A percentile compares a stretch with the other conserved stretches of the same genome.
Conservation (phyloP, 805 yeast genomes). For the Ogataea corticis region DNA sequence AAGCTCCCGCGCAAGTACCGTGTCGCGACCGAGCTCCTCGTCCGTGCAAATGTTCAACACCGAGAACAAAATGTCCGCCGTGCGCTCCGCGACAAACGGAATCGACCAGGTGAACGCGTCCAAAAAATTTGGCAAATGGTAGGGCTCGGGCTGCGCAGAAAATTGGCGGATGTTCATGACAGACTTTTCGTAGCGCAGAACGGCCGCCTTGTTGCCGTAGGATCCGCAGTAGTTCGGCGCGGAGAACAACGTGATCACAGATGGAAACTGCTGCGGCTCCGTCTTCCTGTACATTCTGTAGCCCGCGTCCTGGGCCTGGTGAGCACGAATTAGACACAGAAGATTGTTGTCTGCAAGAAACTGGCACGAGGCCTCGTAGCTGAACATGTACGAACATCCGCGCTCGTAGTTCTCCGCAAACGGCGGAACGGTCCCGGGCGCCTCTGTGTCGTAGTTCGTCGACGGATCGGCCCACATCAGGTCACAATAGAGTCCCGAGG, state of each 20-base stretch:
- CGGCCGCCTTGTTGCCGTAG: slow-evolving; percentile 94
- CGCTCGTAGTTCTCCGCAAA: slow-evolving; percentile 67
- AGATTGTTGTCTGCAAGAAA: slow-evolving; percentile 78
- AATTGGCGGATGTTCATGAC: slow-evolving; percentile 96
- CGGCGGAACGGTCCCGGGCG: not conserved
- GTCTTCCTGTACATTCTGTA: slow-evolving; percentile 92
- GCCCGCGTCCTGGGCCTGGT: slow-evolving; percentile 97
- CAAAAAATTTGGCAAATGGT: slow-evolving; percentile 95
- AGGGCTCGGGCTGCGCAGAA: slow-evolving; percentile 91
- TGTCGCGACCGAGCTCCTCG: slow-evolving; percentile 84
- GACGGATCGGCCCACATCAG: slow-evolving; percentile 94
- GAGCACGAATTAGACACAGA: slow-evolving; percentile 88
- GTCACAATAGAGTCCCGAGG: slow-evolving; percentile 92
- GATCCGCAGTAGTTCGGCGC: slow-evolving; percentile 95
- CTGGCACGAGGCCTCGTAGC: slow-evolving; percentile 78
- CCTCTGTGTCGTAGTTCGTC: slow-evolving; percentile 69
- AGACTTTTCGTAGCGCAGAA: slow-evolving; percentile 84
- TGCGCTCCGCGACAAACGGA: slow-evolving; percentile 96
- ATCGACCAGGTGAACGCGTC: slow-evolving; percentile 97
- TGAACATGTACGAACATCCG: slow-evolving; percentile 90
- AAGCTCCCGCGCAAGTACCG: slow-evolving; percentile 48
- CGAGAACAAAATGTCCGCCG: slow-evolving; percentile 88
- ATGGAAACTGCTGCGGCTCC: slow-evolving; percentile 81
- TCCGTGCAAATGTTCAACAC: slow-evolving; percentile 93
- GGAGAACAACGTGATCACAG: slow-evolving; percentile 85